These are phyloP conservation scores for Schizophyllum amplum DNA, from an alignment of 1,284 basidiomycete species.

Conservation along the genomic window DNA sequence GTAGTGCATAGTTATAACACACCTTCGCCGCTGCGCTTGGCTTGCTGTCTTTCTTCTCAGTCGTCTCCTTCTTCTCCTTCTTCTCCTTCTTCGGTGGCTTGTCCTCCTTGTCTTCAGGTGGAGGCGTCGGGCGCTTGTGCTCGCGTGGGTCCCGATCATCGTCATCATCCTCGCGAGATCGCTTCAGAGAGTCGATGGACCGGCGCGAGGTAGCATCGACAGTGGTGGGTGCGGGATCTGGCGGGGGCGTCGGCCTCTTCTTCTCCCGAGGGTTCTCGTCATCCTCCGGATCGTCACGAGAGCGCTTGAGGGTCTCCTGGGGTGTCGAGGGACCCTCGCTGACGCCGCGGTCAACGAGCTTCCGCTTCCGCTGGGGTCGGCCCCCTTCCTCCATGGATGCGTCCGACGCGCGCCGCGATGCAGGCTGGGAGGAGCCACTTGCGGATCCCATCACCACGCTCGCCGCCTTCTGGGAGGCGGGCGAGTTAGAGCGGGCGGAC, in stretches of 20 bases:
- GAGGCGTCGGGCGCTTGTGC: neutral
- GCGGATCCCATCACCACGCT: constrained; percentile 2
- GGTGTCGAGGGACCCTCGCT: constrained; percentile 40
- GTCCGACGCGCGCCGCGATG: constrained; percentile 1
- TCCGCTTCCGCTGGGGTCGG: constrained; percentile 58
- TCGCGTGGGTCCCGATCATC: neutral
- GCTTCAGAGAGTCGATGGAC: constrained; percentile 10
- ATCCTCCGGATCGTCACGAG: constrained; percentile 44
- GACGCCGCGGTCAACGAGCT: constrained; percentile 47
- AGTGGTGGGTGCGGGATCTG: constrained; percentile 36
- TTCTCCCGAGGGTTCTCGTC: constrained; percentile 52
- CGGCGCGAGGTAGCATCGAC: constrained; percentile 41
- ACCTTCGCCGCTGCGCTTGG: neutral
- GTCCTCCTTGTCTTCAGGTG: neutral
- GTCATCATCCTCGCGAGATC: constrained; percentile 1
- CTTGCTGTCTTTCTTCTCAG: too few relatives aligned
- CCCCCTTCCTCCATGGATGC: constrained; percentile 2
- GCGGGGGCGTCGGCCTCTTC: constrained; percentile 63
- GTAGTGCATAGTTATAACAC: neutral
- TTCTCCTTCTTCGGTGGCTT: constrained; percentile 5
- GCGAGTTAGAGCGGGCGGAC: neutral
- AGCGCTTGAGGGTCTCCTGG: constrained; percentile 37
- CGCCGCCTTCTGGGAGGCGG: neutral
- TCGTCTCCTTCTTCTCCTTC: too few relatives aligned
- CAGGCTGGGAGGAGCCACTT: neutral